Evolutionary conservation across 345 rosid species (phyloP).

Genomic region (Boechera retrofracta): DNA sequence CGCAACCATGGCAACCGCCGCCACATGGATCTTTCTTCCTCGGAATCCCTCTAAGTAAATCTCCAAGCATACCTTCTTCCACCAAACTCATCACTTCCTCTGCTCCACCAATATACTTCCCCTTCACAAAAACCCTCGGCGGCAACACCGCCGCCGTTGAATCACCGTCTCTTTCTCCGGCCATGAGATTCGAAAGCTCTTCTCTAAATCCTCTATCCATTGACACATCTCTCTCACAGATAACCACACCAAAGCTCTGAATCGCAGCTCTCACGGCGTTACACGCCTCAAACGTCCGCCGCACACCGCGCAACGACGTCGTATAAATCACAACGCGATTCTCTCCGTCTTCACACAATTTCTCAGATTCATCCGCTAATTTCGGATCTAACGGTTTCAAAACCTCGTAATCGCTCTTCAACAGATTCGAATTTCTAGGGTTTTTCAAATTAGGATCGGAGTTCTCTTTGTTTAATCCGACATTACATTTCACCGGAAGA

Average conservation of each 20-base stretch:
- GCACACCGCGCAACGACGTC: constrained; percentile 78
- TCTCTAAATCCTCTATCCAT: constrained; percentile 81
- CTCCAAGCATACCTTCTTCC: constrained; percentile 71
- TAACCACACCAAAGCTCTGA: constrained; percentile 57
- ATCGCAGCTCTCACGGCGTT: constrained; percentile 66
- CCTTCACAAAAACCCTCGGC: constrained; percentile 69
- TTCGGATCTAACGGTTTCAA: constrained; percentile 38
- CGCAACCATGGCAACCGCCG: constrained; percentile 65
- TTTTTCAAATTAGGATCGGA: constrained; percentile 50
- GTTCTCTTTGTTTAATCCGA: constrained; percentile 54
- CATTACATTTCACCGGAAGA: constrained; percentile 27
- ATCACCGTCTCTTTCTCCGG: constrained; percentile 17
- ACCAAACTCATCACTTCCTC: constrained; percentile 70
- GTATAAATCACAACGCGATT: constrained; percentile 68
- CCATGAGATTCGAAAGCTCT: constrained; percentile 58
- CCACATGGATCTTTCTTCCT: constrained; percentile 46
- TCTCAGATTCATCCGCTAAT: constrained; percentile 36
- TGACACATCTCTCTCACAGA: constrained; percentile 78
- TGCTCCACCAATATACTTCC: constrained; percentile 83
- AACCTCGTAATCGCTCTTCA: background rate
- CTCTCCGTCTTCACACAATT: constrained; percentile 49
- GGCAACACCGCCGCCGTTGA: constrained; percentile 52
- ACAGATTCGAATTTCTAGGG: constrained; percentile 18
- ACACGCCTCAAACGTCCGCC: constrained; percentile 87
- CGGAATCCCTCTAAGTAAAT: constrained; percentile 61